A percentile compares a stretch with the other conserved stretches of the same genome.
Conservation (phyloP, 805 yeast species). For the Myxozyma mucilagina region DNA sequence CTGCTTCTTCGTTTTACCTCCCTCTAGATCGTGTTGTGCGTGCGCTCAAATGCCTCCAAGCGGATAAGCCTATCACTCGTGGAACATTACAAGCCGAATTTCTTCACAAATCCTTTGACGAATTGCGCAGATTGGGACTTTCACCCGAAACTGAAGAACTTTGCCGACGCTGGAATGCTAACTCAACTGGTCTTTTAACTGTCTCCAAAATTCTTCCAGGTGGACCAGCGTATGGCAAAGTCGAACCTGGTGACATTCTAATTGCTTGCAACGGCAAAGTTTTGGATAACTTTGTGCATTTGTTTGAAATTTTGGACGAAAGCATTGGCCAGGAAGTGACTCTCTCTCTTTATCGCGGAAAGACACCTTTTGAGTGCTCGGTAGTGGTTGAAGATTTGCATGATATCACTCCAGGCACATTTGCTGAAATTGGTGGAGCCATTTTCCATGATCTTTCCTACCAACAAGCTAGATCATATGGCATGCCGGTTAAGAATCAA, state of each 20-base stretch:
- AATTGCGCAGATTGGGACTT: conserved; percentile 28
- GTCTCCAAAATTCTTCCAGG: conserved; percentile 25
- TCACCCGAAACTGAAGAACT: conserved; percentile 14
- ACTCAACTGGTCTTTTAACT: conserved; percentile 24
- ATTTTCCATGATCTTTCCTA: conserved; percentile 30
- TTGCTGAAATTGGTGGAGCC: conserved; percentile 29
- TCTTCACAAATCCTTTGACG: conserved; percentile 26
- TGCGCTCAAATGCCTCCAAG: conserved; percentile 23
- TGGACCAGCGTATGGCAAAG: conserved; percentile 25
- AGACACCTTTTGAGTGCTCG: background rate
- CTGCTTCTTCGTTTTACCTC: conserved; percentile 30
- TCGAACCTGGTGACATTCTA: conserved; percentile 31
- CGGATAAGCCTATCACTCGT: conserved; percentile 20
- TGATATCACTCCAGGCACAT: conserved; percentile 26
- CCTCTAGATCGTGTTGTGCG: conserved; percentile 31
- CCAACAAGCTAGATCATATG: conserved; percentile 29
- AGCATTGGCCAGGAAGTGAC: conserved; percentile 7
- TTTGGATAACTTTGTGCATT: conserved; percentile 23
- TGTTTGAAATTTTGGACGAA: conserved; percentile 24
- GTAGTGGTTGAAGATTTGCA: conserved; percentile 27
- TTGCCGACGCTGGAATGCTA: conserved; percentile 20
- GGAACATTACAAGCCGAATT: conserved; percentile 31
- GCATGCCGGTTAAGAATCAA: conserved; percentile 27
- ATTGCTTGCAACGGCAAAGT: conserved; percentile 18
- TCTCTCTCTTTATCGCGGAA: conserved; percentile 17